These are phyloP conservation scores for Brassica cretica DNA, from an alignment of 345 rosid species.

Conservation along the genomic window DNA sequence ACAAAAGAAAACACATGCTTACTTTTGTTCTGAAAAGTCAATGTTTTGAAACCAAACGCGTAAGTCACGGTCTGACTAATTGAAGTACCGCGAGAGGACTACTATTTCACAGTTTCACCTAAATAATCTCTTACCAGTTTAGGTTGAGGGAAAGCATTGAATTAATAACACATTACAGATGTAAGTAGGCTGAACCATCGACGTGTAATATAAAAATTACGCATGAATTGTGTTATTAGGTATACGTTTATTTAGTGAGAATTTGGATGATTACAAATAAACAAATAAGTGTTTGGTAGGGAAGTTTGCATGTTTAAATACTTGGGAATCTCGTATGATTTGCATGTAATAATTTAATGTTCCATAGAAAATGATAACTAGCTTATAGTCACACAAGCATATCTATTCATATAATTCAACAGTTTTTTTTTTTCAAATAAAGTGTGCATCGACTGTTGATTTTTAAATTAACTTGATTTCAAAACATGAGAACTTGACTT, in stretches of 20 bases:
- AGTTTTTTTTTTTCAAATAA: not conserved
- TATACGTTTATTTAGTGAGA: not conserved
- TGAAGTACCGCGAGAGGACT: slow-evolving; percentile 9
- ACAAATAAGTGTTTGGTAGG: slow-evolving; percentile 8
- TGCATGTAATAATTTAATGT: slow-evolving; percentile 7
- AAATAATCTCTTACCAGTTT: not conserved
- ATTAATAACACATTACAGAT: not conserved
- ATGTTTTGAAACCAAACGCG: slow-evolving; percentile 22
- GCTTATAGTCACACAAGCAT: slow-evolving; percentile 21
- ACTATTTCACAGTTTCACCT: slow-evolving; percentile 35
- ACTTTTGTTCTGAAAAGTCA: slow-evolving; percentile 15
- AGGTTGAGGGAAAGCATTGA: not conserved
- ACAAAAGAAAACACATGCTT: not conserved
- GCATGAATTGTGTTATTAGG: slow-evolving; percentile 1
- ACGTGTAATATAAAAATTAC: not conserved
- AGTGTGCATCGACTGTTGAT: slow-evolving; percentile 10
- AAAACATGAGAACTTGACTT: slow-evolving; percentile 32
- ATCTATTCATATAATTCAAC: slow-evolving; percentile 3
- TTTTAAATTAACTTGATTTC: slow-evolving; percentile 1
- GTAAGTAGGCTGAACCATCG: slow-evolving; percentile 20
- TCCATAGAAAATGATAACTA: slow-evolving; percentile 5
- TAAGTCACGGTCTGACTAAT: slow-evolving; percentile 16
- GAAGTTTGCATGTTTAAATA: not conserved
- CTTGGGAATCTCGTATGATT: slow-evolving; percentile 2
- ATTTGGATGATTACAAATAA: not conserved